Evolutionary conservation across 2,329 filamentous ascomycete species (phyloP), one percentile per base, ranked within the genome.

Genomic region (Penicillium sp.): DNA sequence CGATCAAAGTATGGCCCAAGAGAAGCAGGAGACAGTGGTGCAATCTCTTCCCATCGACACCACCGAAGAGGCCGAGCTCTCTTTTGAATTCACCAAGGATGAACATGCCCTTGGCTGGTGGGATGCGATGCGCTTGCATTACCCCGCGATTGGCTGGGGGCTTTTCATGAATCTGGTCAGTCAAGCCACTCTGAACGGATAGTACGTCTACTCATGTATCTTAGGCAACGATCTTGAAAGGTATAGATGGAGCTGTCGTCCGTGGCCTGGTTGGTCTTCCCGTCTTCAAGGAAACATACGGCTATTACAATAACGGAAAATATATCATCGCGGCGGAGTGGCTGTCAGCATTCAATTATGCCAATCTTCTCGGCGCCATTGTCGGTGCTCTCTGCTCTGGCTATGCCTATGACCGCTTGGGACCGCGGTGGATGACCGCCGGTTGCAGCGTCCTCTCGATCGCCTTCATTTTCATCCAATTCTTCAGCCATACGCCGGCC

Each of bases 401-500:
- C 4, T 16, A 49, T 12, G 48, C 53, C 2, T 54, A 56, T 27
- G 54, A 59, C 10, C 49, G 49, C 10, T 52, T 61, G n/a, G 59
- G 59, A 1, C 54, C 54, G 0, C 47, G 54, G 4, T 26, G 41
- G 12, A 55, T 55, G 45, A 47, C 59, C 22, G 46, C 46, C 8
- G 35, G 45, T 15, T 59, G 56, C 37, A 57, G 48, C 0, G 25
- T 45, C 6, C 17, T 47, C 9, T 59, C 58, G 6, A 68, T 69
- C 9, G 67, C 61, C 1, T 71, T 79, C 27, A 71, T 81, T 40
- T 80, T 80, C 54, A 72, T 80, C 38, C 76, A 80, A 46, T 80
- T 80, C 64, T 81, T 80, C 49, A 75, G 76, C 9, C 69, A 71
- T 2, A 74, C 71, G 1, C 65, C 79, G 9, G 52, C 68, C 6